Conservation (phyloP, 179 eudicot genomes). For the Kewa caespitosa region DNA sequence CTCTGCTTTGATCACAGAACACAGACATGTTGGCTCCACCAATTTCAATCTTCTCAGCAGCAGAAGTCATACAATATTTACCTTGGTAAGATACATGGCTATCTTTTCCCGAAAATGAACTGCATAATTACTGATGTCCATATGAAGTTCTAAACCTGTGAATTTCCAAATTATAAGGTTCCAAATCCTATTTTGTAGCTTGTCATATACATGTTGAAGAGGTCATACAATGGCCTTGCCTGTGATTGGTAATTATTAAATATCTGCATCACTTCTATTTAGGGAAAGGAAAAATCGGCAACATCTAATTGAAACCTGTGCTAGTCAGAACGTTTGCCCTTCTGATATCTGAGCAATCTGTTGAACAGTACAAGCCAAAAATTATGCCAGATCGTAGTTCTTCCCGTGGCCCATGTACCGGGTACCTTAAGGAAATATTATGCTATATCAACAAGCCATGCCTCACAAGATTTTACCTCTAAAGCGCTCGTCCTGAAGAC, state of each 20-base stretch:
- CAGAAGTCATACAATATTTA: constrained; percentile 98
- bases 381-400: neutral
- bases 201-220: constrained; percentile 3
- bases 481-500: neutral
- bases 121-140: neutral
- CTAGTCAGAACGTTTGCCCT: too few relatives aligned
- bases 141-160: neutral
- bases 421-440: neutral
- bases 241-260: neutral
- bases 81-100: constrained; percentile 65
- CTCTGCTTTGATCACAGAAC: constrained; percentile 61
- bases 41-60: constrained; percentile 97
- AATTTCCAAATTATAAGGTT: too few relatives aligned
- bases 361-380: too few relatives aligned
- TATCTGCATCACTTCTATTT: too few relatives aligned
- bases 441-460: neutral
- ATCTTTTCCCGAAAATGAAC: neutral
- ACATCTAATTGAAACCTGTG: neutral
- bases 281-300: neutral
- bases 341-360: too few relatives aligned
- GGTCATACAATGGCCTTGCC: neutral
- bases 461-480: neutral
- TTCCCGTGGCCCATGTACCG: neutral
- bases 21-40: constrained; percentile 98
- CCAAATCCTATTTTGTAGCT: too few relatives aligned